phyloP scores from a whole-genome alignment of 257 asterid species.

The Capsicum rhomboideum region DNA sequence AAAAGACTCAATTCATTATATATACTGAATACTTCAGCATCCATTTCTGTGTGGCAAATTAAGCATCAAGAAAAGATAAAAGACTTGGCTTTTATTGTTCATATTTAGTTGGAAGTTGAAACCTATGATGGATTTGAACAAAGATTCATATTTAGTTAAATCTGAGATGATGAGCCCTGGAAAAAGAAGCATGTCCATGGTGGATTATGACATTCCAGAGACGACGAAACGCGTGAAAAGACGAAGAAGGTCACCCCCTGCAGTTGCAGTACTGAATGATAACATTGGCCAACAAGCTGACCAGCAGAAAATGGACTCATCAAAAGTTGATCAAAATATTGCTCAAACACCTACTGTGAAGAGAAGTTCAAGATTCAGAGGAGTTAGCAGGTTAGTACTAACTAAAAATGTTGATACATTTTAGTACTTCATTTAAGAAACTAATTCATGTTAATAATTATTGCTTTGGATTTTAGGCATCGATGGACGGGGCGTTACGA shows the following conservation, averaged over 20 bases:
- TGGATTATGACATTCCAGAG: constrained; percentile 20
- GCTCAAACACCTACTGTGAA: constrained; percentile 22
- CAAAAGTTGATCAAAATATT: constrained; percentile 21
- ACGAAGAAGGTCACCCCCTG: constrained; percentile 42
- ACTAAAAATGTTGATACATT: background rate
- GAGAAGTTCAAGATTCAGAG: constrained; percentile 79
- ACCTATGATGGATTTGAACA: constrained; percentile 21
- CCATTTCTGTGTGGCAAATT: background rate
- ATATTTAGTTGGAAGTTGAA: background rate
- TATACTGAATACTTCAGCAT: background rate
- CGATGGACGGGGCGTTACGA: constrained; percentile 81
- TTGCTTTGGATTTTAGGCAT: constrained; percentile 29
- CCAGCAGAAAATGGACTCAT: constrained; percentile 11
- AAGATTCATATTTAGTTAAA: constrained; percentile 9
- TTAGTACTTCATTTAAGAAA: background rate
- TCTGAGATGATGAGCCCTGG: constrained; percentile 15
- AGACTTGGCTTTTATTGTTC: background rate
- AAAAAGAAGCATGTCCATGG: constrained; percentile 14
- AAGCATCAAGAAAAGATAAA: background rate
- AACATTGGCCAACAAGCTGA: background rate
- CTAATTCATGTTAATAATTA: background rate
- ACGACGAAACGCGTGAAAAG: constrained; percentile 37
- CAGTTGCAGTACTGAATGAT: background rate
- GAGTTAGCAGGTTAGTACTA: constrained; percentile 71
- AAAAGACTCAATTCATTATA: constrained; percentile 2